phyloP scores from a whole-genome alignment of 2,329 filamentous ascomycete species.

The Madurella fahalii region DNA sequence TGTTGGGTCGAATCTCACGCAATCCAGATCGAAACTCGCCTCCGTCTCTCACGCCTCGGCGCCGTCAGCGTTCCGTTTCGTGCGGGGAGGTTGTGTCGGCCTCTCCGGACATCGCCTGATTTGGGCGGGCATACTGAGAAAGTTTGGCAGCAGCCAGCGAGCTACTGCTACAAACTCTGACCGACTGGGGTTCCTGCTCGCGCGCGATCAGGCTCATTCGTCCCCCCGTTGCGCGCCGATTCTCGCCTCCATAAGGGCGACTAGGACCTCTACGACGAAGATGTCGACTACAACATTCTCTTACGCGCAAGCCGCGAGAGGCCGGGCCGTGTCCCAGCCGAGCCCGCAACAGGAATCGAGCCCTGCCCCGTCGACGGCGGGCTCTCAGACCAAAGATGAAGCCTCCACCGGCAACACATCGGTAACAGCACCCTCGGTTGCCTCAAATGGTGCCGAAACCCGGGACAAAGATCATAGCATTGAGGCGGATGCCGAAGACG shows the following conservation, averaged over 20 bases:
- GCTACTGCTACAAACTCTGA: constrained; percentile 8
- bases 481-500: constrained; percentile 24
- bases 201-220: constrained; percentile 8
- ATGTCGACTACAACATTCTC: constrained; percentile 70
- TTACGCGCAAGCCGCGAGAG: constrained; percentile 93
- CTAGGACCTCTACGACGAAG: constrained; percentile 13
- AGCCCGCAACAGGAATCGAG: constrained; percentile 31
- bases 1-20: constrained; percentile 5
- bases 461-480: constrained; percentile 26
- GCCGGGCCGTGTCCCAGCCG: constrained; percentile 50
- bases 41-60: neutral
- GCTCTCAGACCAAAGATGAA: constrained; percentile 34
- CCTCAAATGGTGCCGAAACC: constrained; percentile 35
- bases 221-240: constrained; percentile 1
- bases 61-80: constrained; percentile 13
- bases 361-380: constrained; percentile 32
- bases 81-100: constrained; percentile 23
- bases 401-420: constrained; percentile 34
- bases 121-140: constrained; percentile 9
- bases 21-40: constrained; percentile 2
- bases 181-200: neutral
- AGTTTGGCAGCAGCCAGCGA: constrained; percentile 14
- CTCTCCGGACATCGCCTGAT: constrained; percentile 25
- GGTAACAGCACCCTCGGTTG: constrained; percentile 35
- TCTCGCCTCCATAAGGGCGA: constrained; percentile 1